Conservation (phyloP, 2,329 filamentous ascomycete species). For the Phaeomoniella chlamydospora region DNA sequence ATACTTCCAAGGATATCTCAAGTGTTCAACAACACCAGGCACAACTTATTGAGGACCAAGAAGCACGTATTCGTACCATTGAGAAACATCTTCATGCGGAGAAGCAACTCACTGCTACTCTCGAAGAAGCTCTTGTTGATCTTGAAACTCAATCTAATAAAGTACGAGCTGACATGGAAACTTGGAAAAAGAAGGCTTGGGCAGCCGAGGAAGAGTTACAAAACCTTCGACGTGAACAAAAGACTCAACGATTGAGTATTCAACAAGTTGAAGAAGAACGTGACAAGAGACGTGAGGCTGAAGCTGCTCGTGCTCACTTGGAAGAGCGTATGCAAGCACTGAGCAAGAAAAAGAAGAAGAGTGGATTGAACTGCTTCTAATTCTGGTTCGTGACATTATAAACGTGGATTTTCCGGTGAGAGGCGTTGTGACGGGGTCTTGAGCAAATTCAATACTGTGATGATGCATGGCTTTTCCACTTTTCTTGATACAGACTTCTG, state of each 20-base stretch:
- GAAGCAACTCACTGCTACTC: constrained; percentile 85
- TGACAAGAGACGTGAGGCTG: constrained; percentile 78
- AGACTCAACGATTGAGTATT: constrained; percentile 48
- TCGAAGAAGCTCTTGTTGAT: constrained; percentile 91
- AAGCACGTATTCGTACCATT: constrained; percentile 84
- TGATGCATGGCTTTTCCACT: too few species aligned
- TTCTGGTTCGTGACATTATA: background rate
- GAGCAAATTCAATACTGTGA: background rate
- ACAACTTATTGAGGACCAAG: constrained; percentile 85
- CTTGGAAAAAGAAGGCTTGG: constrained; percentile 74
- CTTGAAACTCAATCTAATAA: constrained; percentile 85
- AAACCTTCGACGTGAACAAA: constrained; percentile 42
- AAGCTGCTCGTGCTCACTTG: constrained; percentile 73
- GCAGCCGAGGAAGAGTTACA: constrained; percentile 52
- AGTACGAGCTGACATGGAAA: constrained; percentile 77
- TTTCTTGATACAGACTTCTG: too few species aligned
- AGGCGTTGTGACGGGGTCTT: too few species aligned
- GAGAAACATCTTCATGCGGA: constrained; percentile 94
- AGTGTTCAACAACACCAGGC: constrained; percentile 20
- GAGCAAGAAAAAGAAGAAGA: constrained; percentile 83
- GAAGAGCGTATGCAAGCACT: constrained; percentile 91
- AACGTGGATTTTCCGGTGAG: too few species aligned
- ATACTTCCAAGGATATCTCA: constrained; percentile 65
- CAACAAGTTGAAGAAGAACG: constrained; percentile 94
- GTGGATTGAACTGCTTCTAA: constrained; percentile 95